These are phyloP conservation scores for Huntiella omanensis DNA, from an alignment of 2,329 filamentous ascomycete genomes.

Conservation along the genomic window DNA sequence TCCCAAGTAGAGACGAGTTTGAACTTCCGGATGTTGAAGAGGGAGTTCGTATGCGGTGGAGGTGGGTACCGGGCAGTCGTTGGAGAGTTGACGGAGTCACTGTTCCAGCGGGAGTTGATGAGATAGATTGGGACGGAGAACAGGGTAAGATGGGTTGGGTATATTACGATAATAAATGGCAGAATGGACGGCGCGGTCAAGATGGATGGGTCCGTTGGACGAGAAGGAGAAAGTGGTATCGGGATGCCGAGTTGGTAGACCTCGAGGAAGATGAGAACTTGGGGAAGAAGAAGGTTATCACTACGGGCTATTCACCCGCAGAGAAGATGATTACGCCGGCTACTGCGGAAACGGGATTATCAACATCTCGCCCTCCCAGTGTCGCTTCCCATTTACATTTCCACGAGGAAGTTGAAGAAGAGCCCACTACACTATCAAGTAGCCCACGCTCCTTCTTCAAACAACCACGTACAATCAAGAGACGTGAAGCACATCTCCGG, in stretches of 20 bases:
- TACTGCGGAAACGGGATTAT: constrained; percentile 13
- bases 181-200: constrained; percentile 61
- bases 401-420: background rate
- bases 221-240: constrained; percentile 82
- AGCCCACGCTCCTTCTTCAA: constrained; percentile 26
- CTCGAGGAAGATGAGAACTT: constrained; percentile 18
- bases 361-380: background rate
- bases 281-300: constrained; percentile 8
- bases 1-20: constrained; percentile 53
- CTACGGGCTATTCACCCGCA: constrained; percentile 19
- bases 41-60: constrained; percentile 36
- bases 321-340: constrained; percentile 21
- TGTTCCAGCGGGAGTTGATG: constrained; percentile 27
- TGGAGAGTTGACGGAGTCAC: constrained; percentile 72
- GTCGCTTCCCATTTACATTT: constrained; percentile 4
- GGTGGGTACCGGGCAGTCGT: constrained; percentile 69
- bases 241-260: constrained; percentile 89
- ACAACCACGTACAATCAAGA: constrained; percentile 21
- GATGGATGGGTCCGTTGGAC: constrained; percentile 95
- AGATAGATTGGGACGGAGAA: constrained; percentile 34
- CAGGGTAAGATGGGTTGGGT: constrained; percentile 69
- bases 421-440: background rate
- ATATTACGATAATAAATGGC: constrained; percentile 98
- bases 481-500: constrained; percentile 21
- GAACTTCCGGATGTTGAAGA: constrained; percentile 44